phyloP scores from a whole-genome alignment of 306 rosid genomes.

The Prunus salicina region DNA sequence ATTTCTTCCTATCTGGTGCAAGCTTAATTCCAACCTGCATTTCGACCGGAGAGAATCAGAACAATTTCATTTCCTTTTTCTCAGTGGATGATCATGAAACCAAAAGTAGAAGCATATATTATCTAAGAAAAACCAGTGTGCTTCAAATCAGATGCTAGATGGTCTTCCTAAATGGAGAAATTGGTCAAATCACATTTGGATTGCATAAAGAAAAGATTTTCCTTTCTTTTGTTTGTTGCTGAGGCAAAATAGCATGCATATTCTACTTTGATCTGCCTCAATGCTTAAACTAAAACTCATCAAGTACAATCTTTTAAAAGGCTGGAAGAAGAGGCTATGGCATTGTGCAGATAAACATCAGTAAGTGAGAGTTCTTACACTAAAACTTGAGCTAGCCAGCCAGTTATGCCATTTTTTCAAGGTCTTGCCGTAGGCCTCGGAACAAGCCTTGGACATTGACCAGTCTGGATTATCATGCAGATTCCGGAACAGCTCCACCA shows the following conservation, averaged over 20 bases:
- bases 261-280: neutral
- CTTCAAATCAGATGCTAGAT: too few relatives aligned
- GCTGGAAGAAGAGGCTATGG: too few relatives aligned
- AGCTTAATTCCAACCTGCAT: constrained; percentile 66
- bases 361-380: constrained; percentile 28
- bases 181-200: too few relatives aligned
- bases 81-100: too few relatives aligned
- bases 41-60: constrained; percentile 6
- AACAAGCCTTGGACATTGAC: constrained; percentile 70
- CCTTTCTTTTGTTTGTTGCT: too few relatives aligned
- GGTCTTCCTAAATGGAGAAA: too few relatives aligned
- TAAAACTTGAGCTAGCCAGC: constrained; percentile 68
- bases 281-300: too few relatives aligned
- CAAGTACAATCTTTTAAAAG: too few relatives aligned
- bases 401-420: constrained; percentile 74
- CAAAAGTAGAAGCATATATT: too few relatives aligned
- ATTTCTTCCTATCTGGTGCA: constrained; percentile 70
- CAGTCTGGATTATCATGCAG: constrained; percentile 52
- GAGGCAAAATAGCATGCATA: neutral
- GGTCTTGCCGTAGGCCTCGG: constrained; percentile 59
- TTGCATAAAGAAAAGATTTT: too few relatives aligned
- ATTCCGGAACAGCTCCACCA: constrained; percentile 63
- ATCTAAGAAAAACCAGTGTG: too few relatives aligned
- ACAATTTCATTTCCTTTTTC: neutral
- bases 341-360: neutral